Conservation (phyloP, 371 early-diverging fungal species). For the Lichtheimia hyalospora region DNA sequence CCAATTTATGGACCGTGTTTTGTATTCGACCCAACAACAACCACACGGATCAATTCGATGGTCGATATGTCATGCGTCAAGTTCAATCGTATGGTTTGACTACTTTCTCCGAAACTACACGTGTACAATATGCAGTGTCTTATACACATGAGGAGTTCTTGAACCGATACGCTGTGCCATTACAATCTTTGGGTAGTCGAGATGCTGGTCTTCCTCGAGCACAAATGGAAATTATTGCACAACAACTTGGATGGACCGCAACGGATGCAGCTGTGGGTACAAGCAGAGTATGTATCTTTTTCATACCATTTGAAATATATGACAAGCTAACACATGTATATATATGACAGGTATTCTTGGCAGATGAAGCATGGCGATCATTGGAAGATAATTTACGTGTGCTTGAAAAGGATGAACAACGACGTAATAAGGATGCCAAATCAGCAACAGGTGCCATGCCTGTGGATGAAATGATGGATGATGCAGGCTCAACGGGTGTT, state of each 20-base stretch:
- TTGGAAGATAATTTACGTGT: conserved; percentile 67
- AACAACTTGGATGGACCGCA: conserved; percentile 65
- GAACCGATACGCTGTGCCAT: conserved; percentile 63
- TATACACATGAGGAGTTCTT: conserved; percentile 66
- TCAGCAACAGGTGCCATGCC: conserved; percentile 14
- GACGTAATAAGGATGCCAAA: conserved; percentile 23
- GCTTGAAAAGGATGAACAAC: conserved; percentile 46
- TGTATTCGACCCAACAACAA: conserved; percentile 77
- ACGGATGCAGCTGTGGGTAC: conserved; percentile 72
- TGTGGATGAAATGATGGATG: conserved; percentile 7
- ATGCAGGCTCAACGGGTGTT: background rate
- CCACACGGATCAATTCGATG: conserved; percentile 55
- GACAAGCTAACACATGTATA: conserved; percentile 1
- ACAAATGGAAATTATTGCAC: conserved; percentile 59
- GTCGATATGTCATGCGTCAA: conserved; percentile 59
- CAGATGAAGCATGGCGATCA: conserved; percentile 69
- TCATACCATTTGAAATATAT: background rate
- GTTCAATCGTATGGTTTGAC: conserved; percentile 52
- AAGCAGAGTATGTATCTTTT: conserved; percentile 33
- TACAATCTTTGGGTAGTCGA: conserved; percentile 41
- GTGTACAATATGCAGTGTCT: conserved; percentile 55
- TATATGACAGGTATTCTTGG: conserved; percentile 62
- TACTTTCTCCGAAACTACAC: conserved; percentile 48
- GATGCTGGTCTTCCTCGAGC: conserved; percentile 46
- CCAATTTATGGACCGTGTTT: conserved; percentile 83